A percentile compares a stretch with the other conserved stretches of the same genome.
Evolutionary conservation across 345 rosid genomes (phyloP).

Genomic region (Euphorbia lathyris): DNA sequence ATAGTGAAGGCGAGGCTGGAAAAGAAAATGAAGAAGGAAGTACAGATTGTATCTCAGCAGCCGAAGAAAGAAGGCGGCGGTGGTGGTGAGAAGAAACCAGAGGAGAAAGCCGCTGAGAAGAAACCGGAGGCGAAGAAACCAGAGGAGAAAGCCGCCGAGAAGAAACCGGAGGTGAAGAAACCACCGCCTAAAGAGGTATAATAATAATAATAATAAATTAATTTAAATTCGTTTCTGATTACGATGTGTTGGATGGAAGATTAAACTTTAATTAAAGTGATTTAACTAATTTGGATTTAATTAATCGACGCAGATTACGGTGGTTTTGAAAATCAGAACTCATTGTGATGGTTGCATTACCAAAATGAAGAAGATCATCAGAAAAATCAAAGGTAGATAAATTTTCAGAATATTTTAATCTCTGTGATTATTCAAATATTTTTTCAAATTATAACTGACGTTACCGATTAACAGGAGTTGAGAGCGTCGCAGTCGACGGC

Average conservation of each 20-base stretch:
- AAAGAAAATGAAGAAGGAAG: conserved; percentile 29
- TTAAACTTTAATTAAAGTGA: not conserved
- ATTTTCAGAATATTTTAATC: not conserved
- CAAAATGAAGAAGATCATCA: conserved; percentile 30
- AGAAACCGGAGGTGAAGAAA: conserved; percentile 26
- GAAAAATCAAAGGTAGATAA: conserved; percentile 33
- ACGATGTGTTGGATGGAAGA: too few relatives aligned
- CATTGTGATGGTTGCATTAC: conserved; percentile 46
- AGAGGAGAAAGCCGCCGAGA: conserved; percentile 37
- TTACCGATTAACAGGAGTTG: conserved; percentile 52
- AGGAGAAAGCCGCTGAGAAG: conserved; percentile 37
- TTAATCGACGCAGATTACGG: conserved; percentile 33
- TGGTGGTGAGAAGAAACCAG: conserved; percentile 26
- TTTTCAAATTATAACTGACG: conserved; percentile 10
- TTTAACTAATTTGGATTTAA: not conserved
- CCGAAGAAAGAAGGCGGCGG: conserved; percentile 36
- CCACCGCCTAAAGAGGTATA: conserved; percentile 33
- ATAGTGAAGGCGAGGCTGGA: conserved; percentile 33
- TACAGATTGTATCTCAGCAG: conserved; percentile 30
- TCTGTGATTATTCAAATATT: not conserved
- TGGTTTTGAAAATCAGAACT: conserved; percentile 35
- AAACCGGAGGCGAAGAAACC: conserved; percentile 28
- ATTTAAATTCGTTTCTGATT: not conserved
- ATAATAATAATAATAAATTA: not conserved
- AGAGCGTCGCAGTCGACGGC: conserved; percentile 45